Evolutionary conservation across 257 asterid genomes (phyloP).

Genomic region (Coffea canephora): DNA sequence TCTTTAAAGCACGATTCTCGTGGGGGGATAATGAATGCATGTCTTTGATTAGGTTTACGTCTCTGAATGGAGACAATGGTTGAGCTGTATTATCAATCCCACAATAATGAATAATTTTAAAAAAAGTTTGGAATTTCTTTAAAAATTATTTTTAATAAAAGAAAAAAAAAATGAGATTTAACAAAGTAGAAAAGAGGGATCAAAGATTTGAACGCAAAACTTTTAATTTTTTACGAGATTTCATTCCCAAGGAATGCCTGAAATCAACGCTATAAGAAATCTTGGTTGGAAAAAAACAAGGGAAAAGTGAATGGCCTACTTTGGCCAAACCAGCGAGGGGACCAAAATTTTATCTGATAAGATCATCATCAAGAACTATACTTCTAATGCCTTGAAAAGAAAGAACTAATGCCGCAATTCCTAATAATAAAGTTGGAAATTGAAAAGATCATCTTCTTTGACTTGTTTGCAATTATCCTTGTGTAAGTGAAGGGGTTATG

Average conservation of each 20-base stretch:
- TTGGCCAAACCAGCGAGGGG: too few species aligned
- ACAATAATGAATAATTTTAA: too few species aligned
- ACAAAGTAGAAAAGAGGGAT: too few species aligned
- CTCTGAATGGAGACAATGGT: not conserved
- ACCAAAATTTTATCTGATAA: too few species aligned
- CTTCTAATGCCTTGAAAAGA: not conserved
- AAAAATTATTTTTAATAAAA: too few species aligned
- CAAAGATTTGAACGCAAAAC: too few species aligned
- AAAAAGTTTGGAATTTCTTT: too few species aligned
- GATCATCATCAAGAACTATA: not conserved
- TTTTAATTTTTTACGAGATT: too few species aligned
- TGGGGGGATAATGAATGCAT: not conserved
- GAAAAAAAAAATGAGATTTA: too few species aligned
- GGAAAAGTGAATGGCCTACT: not conserved
- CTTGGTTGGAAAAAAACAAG: too few species aligned
- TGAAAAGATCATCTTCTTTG: not conserved
- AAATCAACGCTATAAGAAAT: too few species aligned
- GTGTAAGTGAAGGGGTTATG: constrained; percentile 1
- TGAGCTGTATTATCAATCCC: not conserved
- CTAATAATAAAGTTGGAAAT: not conserved
- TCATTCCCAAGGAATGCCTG: too few species aligned
- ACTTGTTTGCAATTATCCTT: not conserved
- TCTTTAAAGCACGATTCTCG: not conserved
- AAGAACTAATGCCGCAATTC: not conserved
- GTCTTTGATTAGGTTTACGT: not conserved